Evolutionary conservation across 78 protist species (phyloP).

Genomic region (Tieghemostelium lacteum): DNA sequence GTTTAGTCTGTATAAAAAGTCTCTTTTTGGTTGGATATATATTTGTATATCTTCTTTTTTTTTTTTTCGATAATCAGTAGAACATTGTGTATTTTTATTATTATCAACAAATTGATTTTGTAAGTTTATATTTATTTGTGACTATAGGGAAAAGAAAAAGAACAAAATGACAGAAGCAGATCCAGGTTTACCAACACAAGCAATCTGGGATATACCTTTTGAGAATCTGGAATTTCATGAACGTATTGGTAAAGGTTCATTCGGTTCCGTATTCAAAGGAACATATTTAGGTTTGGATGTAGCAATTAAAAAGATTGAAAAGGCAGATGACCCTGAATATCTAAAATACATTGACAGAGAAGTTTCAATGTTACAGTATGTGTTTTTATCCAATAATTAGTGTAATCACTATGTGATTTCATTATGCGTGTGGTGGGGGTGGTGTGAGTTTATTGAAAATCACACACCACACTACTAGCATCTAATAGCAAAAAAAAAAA

Average conservation of each 20-base stretch:
- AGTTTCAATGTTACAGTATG: slow-evolving; percentile 79
- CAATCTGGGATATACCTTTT: slow-evolving; percentile 81
- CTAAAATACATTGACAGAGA: slow-evolving; percentile 77
- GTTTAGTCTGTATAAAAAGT: too few relatives aligned
- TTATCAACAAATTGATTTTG: too few relatives aligned
- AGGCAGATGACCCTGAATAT: slow-evolving; percentile 76
- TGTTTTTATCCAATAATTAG: neutral
- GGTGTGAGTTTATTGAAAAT: too few relatives aligned
- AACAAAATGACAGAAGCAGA: slow-evolving; percentile 65
- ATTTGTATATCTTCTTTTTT: too few relatives aligned
- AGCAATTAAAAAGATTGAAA: slow-evolving; percentile 78
- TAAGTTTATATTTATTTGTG: too few relatives aligned
- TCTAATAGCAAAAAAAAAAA: too few relatives aligned
- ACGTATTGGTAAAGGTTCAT: slow-evolving; percentile 76
- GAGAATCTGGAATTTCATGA: slow-evolving; percentile 66
- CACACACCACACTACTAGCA: too few relatives aligned
- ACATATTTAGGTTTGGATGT: slow-evolving; percentile 74
- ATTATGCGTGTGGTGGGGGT: too few relatives aligned
- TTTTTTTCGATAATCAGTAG: too few relatives aligned
- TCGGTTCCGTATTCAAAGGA: slow-evolving; percentile 75
- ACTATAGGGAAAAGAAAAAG: too few relatives aligned
- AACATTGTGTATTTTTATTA: too few relatives aligned
- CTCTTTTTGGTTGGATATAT: too few relatives aligned
- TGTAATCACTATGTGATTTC: neutral
- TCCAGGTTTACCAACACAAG: slow-evolving; percentile 82